A percentile compares a stretch with the other conserved stretches of the same genome.
Conservation (phyloP, 805 yeast genomes). For the Yamadazyma paraphyllophila region DNA sequence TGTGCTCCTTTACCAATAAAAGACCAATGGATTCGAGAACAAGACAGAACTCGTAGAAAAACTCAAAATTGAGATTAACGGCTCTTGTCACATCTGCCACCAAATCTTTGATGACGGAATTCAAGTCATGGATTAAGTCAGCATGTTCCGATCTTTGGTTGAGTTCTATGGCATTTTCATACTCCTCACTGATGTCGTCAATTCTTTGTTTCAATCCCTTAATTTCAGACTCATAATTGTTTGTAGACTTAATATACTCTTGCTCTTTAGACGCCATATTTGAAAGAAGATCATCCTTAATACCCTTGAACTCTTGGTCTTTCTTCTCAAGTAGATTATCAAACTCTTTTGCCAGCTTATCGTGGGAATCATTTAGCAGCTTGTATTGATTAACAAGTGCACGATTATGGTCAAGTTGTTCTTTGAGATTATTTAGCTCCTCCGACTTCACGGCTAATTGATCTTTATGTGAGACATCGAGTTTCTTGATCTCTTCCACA, state of each 20-base stretch:
- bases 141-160: slow-evolving; percentile 20
- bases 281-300: slow-evolving; percentile 64
- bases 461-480: background rate
- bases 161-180: slow-evolving; percentile 43
- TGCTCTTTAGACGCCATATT: slow-evolving; percentile 65
- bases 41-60: slow-evolving; percentile 48
- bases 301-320: slow-evolving; percentile 23
- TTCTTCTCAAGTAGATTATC: background rate
- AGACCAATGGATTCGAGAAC: slow-evolving; percentile 77
- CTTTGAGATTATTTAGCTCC: slow-evolving; percentile 8
- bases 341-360: slow-evolving; percentile 6
- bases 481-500: slow-evolving; percentile 1
- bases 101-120: slow-evolving; percentile 18
- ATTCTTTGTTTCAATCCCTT: slow-evolving; percentile 42
- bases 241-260: slow-evolving; percentile 56
- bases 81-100: slow-evolving; percentile 16
- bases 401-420: slow-evolving; percentile 3
- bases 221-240: slow-evolving; percentile 48
- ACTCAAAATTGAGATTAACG: slow-evolving; percentile 20
- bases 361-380: slow-evolving; percentile 9
- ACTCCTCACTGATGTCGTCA: slow-evolving; percentile 45
- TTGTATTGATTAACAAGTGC: slow-evolving; percentile 7
- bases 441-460: slow-evolving; percentile 7
- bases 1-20: slow-evolving; percentile 48
- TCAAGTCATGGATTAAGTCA: slow-evolving; percentile 30